Conservation (phyloP, 2,329 filamentous ascomycete species). For the Aureobasidium namibiae region DNA sequence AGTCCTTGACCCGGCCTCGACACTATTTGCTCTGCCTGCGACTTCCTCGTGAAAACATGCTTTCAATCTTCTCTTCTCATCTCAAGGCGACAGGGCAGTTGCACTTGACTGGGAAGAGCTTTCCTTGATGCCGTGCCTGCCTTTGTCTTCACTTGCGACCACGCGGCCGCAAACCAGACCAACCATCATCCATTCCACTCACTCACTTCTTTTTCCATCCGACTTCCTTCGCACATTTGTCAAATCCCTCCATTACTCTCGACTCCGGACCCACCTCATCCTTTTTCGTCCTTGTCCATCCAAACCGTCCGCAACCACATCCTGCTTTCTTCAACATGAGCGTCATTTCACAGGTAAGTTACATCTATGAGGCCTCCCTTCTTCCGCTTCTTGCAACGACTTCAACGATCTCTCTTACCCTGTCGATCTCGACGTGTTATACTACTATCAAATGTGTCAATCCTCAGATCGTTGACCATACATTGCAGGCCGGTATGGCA, state of each 20-base stretch:
- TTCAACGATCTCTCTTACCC: no score
- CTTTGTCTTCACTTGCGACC: neutral
- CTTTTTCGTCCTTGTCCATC: neutral
- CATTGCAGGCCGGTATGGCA: neutral
- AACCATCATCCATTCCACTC: neutral
- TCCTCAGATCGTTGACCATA: neutral
- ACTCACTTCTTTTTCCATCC: neutral
- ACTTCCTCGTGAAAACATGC: slow-evolving; percentile 1
- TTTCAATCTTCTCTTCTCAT: neutral
- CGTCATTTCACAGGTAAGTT: neutral
- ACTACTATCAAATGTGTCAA: no score
- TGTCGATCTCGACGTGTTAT: neutral
- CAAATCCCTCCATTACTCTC: neutral
- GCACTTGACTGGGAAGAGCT: neutral
- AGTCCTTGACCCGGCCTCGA: neutral
- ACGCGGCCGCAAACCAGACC: neutral
- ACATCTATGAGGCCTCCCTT: neutral
- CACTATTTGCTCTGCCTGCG: neutral
- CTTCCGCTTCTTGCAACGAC: neutral
- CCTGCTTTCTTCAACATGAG: neutral
- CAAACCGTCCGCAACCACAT: neutral
- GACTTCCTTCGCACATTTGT: neutral
- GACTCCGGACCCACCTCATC: neutral
- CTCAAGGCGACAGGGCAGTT: neutral
- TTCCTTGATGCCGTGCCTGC: neutral